Conservation (phyloP, 371 early-diverging fungal genomes). For the Lichtheimia ornata region DNA sequence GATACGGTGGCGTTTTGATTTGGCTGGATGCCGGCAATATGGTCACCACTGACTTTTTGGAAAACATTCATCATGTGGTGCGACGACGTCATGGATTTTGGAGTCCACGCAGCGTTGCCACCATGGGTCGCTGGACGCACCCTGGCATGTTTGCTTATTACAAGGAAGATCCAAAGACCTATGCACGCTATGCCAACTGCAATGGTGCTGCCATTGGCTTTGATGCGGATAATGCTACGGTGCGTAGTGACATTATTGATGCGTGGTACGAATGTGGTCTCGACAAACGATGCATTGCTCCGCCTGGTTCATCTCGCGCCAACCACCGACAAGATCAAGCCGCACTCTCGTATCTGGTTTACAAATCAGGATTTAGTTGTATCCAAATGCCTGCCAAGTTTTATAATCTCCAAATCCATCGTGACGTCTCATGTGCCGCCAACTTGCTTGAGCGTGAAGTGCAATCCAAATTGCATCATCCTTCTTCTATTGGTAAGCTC, state of each 20-base stretch:
- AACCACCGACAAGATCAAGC: conserved; percentile 73
- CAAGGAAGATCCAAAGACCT: conserved; percentile 37
- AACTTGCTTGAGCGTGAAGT: conserved; percentile 27
- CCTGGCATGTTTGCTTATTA: conserved; percentile 57
- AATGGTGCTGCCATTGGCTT: conserved; percentile 66
- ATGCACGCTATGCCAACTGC: conserved; percentile 52
- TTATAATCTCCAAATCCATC: conserved; percentile 34
- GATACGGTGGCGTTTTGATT: conserved; percentile 51
- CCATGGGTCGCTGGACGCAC: conserved; percentile 58
- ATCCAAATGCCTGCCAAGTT: conserved; percentile 22
- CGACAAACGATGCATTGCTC: conserved; percentile 61
- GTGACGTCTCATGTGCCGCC: conserved; percentile 32
- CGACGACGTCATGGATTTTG: conserved; percentile 51
- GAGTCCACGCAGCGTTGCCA: conserved; percentile 55
- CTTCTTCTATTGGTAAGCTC: conserved; percentile 35
- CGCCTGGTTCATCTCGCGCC: conserved; percentile 52
- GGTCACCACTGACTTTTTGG: conserved; percentile 52
- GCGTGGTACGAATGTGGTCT: conserved; percentile 61
- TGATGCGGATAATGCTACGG: conserved; percentile 47
- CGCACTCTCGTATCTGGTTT: conserved; percentile 55
- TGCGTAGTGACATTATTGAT: conserved; percentile 48
- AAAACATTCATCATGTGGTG: conserved; percentile 41
- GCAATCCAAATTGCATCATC: conserved; percentile 31
- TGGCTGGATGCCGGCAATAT: conserved; percentile 68
- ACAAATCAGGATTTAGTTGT: conserved; percentile 34